Conservation (phyloP, 345 rosid species). For the Geranium rotundifolium region DNA sequence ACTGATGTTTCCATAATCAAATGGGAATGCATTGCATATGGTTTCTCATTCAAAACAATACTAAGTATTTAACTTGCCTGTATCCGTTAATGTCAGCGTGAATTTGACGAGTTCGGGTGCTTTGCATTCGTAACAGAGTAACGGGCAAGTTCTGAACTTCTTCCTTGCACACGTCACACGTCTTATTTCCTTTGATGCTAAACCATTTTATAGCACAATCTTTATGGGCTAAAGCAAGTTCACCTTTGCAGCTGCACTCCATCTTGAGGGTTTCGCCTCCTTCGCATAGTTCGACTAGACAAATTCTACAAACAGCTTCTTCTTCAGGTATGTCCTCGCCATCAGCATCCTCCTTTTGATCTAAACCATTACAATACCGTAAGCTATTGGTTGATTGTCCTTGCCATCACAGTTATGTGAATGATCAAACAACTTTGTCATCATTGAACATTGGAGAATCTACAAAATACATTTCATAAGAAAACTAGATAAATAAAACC, state of each 20-base stretch:
- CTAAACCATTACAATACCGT: no score
- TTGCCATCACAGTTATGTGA: no score
- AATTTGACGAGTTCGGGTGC: conserved; percentile 22
- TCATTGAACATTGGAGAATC: no score
- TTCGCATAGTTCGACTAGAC: conserved; percentile 75
- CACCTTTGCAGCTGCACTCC: conserved; percentile 99
- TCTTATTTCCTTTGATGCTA: conserved; percentile 83
- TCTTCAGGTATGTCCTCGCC: conserved; percentile 91
- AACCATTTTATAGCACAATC: conserved; percentile 97
- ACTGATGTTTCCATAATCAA: no score
- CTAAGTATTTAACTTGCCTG: conserved; percentile 24
- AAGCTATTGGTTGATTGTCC: no score
- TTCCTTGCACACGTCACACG: conserved; percentile 83
- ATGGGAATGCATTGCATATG: no score
- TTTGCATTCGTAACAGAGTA: conserved; percentile 66
- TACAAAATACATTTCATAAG: no score
- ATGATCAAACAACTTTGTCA: no score
- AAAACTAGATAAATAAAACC: no score
- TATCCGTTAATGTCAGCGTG: conserved; percentile 26
- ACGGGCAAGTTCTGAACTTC: conserved; percentile 85
- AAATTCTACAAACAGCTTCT: conserved; percentile 92
- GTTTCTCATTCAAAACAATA: no score
- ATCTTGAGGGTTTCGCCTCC: conserved; percentile 93
- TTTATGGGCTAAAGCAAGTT: conserved; percentile 85
- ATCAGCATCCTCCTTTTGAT: conserved; percentile 21